Evolutionary conservation across 495 filamentous ascomycete species (phyloP).

Genomic region (Massariosphaeria phaeospora): DNA sequence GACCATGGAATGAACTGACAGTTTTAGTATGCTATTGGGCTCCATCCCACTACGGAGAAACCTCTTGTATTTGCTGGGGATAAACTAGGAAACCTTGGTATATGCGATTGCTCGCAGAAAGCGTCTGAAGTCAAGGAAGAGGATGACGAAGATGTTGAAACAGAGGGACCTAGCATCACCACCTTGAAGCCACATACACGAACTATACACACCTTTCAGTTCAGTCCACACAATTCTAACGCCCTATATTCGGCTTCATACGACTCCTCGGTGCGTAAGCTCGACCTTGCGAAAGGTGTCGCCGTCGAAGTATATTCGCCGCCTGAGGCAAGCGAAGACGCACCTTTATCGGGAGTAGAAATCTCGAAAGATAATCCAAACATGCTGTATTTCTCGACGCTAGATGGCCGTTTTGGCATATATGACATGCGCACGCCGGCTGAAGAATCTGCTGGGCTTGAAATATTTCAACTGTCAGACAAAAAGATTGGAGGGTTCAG

Average conservation of each 20-base stretch:
- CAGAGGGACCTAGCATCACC: constrained; percentile 71
- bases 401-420: constrained; percentile 72
- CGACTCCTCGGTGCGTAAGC: constrained; percentile 82
- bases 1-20: background rate
- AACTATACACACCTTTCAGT: constrained; percentile 78
- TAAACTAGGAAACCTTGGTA: constrained; percentile 86
- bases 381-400: constrained; percentile 77
- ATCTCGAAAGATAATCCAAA: constrained; percentile 66
- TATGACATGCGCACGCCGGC: constrained; percentile 64
- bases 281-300: constrained; percentile 75
- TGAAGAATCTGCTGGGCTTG: constrained; percentile 44
- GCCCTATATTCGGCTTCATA: constrained; percentile 82
- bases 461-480: constrained; percentile 73
- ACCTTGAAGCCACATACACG: constrained; percentile 85
- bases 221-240: constrained; percentile 64
- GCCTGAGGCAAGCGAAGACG: constrained; percentile 58
- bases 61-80: constrained; percentile 92
- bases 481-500: constrained; percentile 96
- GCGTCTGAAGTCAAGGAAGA: constrained; percentile 43
- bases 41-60: constrained; percentile 82
- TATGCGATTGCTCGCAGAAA: constrained; percentile 85
- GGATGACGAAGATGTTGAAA: constrained; percentile 59
- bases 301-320: constrained; percentile 77
- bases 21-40: constrained; percentile 64
- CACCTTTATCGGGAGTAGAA: constrained; percentile 76